Evolutionary conservation across 2,329 filamentous ascomycete species (phyloP).

Genomic region (Ceratocystis ficicola): DNA sequence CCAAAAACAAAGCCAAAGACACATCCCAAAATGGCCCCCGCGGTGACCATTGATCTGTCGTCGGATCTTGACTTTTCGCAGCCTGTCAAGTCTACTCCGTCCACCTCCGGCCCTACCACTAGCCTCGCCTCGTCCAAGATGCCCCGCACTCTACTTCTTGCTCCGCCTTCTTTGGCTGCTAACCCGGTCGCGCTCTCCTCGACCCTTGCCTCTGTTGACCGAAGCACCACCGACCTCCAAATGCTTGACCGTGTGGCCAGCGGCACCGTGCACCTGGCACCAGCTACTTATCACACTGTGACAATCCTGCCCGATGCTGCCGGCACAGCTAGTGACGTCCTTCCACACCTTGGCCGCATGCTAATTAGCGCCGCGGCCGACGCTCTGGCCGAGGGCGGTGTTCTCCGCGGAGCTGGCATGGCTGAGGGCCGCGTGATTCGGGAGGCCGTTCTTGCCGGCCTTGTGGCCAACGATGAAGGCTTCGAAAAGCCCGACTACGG

Average conservation of each 20-base stretch:
- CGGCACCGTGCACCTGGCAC: slow-evolving; percentile 65
- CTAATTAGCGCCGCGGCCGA: slow-evolving; percentile 58
- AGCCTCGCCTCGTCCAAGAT: slow-evolving; percentile 29
- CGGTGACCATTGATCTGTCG: slow-evolving; percentile 43
- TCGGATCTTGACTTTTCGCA: slow-evolving; percentile 38
- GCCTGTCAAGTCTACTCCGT: slow-evolving; percentile 26
- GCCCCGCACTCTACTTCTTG: slow-evolving; percentile 65
- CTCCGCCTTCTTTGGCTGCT: slow-evolving; percentile 77
- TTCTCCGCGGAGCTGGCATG: slow-evolving; percentile 52
- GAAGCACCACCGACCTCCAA: slow-evolving; percentile 72
- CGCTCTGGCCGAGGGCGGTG: slow-evolving; percentile 57
- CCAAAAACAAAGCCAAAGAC: slow-evolving; percentile 26
- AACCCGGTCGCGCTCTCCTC: slow-evolving; percentile 65
- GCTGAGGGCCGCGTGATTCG: slow-evolving; percentile 42
- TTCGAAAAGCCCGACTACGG: slow-evolving; percentile 59
- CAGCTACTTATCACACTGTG: slow-evolving; percentile 68
- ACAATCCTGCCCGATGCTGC: slow-evolving; percentile 72
- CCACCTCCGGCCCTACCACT: slow-evolving; percentile 26
- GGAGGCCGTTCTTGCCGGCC: slow-evolving; percentile 75
- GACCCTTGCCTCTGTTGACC: slow-evolving; percentile 61
- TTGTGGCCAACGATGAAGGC: slow-evolving; percentile 50
- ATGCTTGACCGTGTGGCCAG: slow-evolving; percentile 91
- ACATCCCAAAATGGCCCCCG: slow-evolving; percentile 37
- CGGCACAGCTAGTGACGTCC: slow-evolving; percentile 49
- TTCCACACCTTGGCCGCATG: slow-evolving; percentile 51